These are phyloP conservation scores for Sungouiozyma intestinalis DNA, from an alignment of 805 yeast genomes.

Conservation along the genomic window DNA sequence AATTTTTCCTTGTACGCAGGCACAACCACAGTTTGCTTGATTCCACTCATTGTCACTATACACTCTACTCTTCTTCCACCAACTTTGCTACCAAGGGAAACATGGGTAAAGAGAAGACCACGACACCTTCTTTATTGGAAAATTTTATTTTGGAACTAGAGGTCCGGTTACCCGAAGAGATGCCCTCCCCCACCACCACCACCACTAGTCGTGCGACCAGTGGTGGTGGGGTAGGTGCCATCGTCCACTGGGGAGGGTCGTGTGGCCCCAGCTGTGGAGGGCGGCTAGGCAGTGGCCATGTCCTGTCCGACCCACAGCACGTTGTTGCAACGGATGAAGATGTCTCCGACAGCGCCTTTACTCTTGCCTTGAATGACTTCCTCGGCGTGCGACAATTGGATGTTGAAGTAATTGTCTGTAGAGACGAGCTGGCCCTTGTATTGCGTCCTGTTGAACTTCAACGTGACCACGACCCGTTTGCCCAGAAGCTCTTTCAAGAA, in stretches of 20 bases:
- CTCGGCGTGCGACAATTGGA: slow-evolving; percentile 57
- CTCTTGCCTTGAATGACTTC: slow-evolving; percentile 40
- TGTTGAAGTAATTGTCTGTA: slow-evolving; percentile 86
- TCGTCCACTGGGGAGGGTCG: no score
- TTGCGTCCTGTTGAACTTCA: slow-evolving; percentile 87
- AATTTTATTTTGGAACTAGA: background rate
- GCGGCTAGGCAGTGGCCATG: background rate
- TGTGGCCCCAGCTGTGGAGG: no score
- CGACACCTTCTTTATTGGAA: background rate
- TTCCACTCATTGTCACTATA: background rate
- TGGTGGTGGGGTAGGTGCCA: no score
- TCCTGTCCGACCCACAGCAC: slow-evolving; percentile 41
- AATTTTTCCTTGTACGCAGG: slow-evolving; percentile 43
- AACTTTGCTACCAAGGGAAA: no score
- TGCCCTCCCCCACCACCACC: no score
- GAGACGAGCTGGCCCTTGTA: slow-evolving; percentile 70
- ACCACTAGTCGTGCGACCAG: no score
- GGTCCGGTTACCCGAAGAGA: background rate
- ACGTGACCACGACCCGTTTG: slow-evolving; percentile 58
- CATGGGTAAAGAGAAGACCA: no score
- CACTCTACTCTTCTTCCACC: no score
- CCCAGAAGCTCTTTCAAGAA: slow-evolving; percentile 69
- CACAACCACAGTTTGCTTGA: slow-evolving; percentile 35
- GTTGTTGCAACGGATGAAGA: slow-evolving; percentile 84
- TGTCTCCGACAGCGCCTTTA: slow-evolving; percentile 55